phyloP scores from a whole-genome alignment of 192 early-diverging fungal genomes.

The Cetraspora pellucida region DNA sequence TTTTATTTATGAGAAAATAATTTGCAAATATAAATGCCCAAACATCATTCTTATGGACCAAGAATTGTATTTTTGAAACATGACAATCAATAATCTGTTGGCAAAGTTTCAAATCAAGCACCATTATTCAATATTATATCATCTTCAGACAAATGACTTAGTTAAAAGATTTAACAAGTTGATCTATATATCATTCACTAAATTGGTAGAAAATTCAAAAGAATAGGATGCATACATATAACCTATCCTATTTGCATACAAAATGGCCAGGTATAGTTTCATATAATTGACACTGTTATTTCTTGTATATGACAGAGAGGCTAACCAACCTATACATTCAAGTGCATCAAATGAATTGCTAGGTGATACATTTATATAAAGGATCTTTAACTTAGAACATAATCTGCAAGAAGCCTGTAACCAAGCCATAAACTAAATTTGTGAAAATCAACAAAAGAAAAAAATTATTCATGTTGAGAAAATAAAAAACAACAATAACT shows the following conservation, averaged over 20 bases:
- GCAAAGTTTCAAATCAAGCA: not conserved
- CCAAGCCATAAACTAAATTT: not conserved
- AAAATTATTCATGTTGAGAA: not conserved
- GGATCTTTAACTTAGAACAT: not conserved
- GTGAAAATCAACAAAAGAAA: not conserved
- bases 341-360: not conserved
- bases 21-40: slow-evolving; percentile 36
- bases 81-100: not conserved
- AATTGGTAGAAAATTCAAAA: not conserved
- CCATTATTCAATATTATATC: not conserved
- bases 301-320: not conserved
- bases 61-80: slow-evolving; percentile 31
- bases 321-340: not conserved
- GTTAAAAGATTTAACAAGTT: not conserved
- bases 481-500: not conserved
- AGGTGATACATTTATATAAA: not conserved
- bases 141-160: not conserved
- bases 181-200: not conserved
- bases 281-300: not conserved
- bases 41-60: slow-evolving; percentile 31
- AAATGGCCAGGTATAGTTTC: not conserved
- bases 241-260: not conserved
- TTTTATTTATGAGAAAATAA: slow-evolving; percentile 41
- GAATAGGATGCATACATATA: not conserved
- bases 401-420: not conserved